Conservation (phyloP, 768 basidiomycete species). For the Daedaleopsis sinensis region DNA sequence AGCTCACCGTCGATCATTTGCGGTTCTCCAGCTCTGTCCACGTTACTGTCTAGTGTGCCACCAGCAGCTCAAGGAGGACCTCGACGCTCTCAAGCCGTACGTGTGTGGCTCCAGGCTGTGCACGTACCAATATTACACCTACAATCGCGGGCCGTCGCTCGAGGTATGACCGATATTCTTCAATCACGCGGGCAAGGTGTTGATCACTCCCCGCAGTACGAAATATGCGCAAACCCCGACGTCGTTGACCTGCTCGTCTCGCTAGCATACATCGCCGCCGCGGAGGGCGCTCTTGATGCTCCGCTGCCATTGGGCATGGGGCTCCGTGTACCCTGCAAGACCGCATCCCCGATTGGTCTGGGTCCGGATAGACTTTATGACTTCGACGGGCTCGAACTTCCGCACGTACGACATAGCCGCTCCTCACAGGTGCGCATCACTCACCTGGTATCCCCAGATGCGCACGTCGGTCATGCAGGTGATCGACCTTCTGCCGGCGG, state of each 20-base stretch:
- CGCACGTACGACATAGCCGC: conserved; percentile 37
- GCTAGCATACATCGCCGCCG: conserved; percentile 58
- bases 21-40: conserved; percentile 54
- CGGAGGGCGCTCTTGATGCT: conserved; percentile 54
- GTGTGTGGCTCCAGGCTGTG: conserved; percentile 70
- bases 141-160: conserved; percentile 67
- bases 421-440: not conserved
- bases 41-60: conserved; percentile 80
- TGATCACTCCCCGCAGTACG: conserved; percentile 48
- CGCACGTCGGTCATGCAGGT: conserved; percentile 44
- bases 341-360: not conserved
- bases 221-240: conserved; percentile 64
- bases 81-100: conserved; percentile 71
- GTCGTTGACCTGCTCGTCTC: conserved; percentile 73
- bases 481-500: conserved; percentile 52
- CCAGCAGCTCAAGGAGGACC: conserved; percentile 51
- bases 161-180: conserved; percentile 43
- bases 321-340: conserved; percentile 49
- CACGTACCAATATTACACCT: conserved; percentile 67
- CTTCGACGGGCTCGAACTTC: conserved; percentile 48
- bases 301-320: conserved; percentile 64
- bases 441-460: conserved; percentile 41
- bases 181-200: not conserved
- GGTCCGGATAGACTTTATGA: conserved; percentile 47
- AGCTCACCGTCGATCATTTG: not conserved